Evolutionary conservation across 441 rosid species (phyloP).

Genomic region (Erodium texanum): DNA sequence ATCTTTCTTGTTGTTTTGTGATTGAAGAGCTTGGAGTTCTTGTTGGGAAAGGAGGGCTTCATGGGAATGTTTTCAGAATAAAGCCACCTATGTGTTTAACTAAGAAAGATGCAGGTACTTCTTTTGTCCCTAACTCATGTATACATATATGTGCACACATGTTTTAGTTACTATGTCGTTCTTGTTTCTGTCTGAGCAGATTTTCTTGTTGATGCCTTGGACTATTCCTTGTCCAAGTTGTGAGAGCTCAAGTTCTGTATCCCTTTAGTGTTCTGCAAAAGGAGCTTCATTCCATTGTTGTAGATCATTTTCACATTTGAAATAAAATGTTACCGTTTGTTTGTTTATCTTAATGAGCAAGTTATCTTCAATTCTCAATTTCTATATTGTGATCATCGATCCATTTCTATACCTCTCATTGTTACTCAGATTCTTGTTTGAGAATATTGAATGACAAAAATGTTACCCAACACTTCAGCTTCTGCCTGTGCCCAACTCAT

Average conservation of each 20-base stretch:
- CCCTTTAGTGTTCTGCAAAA: neutral
- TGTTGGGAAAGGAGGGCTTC: slow-evolving; percentile 86
- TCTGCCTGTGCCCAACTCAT: too few species aligned
- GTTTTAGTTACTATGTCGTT: neutral
- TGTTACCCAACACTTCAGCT: too few species aligned
- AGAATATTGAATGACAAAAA: too few species aligned
- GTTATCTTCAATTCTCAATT: neutral
- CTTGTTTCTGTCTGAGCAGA: slow-evolving; percentile 35
- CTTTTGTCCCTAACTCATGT: too few species aligned
- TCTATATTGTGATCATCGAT: neutral
- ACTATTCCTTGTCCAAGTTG: slow-evolving; percentile 59
- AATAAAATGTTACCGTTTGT: neutral
- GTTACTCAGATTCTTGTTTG: too few species aligned
- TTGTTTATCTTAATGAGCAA: neutral
- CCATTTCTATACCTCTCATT: neutral
- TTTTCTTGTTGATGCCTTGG: slow-evolving; percentile 81
- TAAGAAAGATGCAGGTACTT: slow-evolving; percentile 78
- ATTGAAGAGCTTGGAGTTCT: slow-evolving; percentile 62
- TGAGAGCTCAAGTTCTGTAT: slow-evolving; percentile 22
- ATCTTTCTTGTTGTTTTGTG: slow-evolving; percentile 1
- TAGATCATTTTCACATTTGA: neutral
- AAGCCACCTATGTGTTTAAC: slow-evolving; percentile 92
- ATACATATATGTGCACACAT: too few species aligned
- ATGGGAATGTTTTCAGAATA: slow-evolving; percentile 79
- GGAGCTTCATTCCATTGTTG: neutral